These are phyloP conservation scores for Gynostemma pentaphyllum DNA, from an alignment of 306 rosid genomes.

Conservation along the genomic window DNA sequence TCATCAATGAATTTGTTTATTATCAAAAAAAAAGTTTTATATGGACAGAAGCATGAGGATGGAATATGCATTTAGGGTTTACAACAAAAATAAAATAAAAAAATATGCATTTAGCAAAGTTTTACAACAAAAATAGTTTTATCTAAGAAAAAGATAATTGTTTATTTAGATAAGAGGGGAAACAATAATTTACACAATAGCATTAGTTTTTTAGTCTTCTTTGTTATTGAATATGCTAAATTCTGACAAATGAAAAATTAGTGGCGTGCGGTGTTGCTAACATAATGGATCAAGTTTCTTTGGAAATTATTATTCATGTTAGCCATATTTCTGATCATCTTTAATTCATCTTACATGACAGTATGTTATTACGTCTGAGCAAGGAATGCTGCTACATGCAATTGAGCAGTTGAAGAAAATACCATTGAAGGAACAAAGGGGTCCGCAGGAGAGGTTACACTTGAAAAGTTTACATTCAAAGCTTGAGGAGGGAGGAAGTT, in stretches of 20 bases:
- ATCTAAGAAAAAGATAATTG: neutral
- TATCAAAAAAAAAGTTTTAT: too few species aligned
- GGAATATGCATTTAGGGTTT: neutral
- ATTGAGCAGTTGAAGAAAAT: constrained; percentile 83
- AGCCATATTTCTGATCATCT: neutral
- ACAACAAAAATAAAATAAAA: neutral
- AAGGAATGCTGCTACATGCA: constrained; percentile 69
- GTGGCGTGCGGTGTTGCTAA: neutral
- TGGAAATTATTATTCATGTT: neutral
- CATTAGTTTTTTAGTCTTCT: neutral
- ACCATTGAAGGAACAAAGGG: constrained; percentile 91
- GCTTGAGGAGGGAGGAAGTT: constrained; percentile 43
- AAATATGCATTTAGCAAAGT: too few species aligned
- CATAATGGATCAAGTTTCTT: neutral
- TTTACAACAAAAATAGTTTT: neutral
- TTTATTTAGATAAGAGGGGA: too few species aligned
- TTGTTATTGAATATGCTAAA: neutral
- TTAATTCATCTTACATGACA: constrained; percentile 21
- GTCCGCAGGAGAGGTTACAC: constrained; percentile 84
- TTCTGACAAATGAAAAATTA: neutral
- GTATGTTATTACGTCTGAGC: constrained; percentile 87
- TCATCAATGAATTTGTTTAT: too few species aligned
- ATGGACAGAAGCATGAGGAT: neutral
- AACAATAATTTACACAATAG: neutral
- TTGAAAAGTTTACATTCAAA: constrained; percentile 65